A percentile compares a stretch with the other conserved stretches of the same genome.
Conservation (phyloP, 1,284 basidiomycete genomes). For the Ceratobasidium sp. region DNA sequence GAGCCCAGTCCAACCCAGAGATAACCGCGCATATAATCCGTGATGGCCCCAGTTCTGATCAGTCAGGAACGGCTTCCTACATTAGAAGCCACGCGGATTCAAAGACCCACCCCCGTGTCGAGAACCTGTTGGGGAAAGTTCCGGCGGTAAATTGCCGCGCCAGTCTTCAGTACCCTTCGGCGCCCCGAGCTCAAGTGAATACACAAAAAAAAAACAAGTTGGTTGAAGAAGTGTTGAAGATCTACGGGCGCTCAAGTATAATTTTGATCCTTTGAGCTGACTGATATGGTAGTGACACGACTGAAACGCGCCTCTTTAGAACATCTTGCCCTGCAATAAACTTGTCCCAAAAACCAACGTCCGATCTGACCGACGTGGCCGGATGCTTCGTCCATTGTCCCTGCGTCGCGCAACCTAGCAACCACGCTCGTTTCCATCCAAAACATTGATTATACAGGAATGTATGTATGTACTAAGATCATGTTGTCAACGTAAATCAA, state of each 20-base stretch:
- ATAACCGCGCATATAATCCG: slow-evolving; percentile 2
- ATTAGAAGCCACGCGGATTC: background rate
- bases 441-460: slow-evolving; percentile 1
- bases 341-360: background rate
- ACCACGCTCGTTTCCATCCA: background rate
- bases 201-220: background rate
- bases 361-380: slow-evolving; percentile 4
- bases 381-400: background rate
- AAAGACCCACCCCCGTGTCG: background rate
- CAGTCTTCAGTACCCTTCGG: background rate
- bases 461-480: background rate
- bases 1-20: background rate
- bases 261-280: background rate
- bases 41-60: background rate
- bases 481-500: background rate
- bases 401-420: background rate
- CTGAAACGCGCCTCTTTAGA: slow-evolving; percentile 11
- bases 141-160: background rate
- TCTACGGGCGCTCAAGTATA: background rate
- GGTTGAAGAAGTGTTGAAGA: background rate
- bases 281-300: background rate
- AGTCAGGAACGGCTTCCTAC: slow-evolving; percentile 10
- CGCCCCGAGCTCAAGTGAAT: background rate
- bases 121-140: background rate
- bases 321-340: background rate